Conservation (phyloP, 306 rosid genomes). For the Ormosia semicastrata region DNA sequence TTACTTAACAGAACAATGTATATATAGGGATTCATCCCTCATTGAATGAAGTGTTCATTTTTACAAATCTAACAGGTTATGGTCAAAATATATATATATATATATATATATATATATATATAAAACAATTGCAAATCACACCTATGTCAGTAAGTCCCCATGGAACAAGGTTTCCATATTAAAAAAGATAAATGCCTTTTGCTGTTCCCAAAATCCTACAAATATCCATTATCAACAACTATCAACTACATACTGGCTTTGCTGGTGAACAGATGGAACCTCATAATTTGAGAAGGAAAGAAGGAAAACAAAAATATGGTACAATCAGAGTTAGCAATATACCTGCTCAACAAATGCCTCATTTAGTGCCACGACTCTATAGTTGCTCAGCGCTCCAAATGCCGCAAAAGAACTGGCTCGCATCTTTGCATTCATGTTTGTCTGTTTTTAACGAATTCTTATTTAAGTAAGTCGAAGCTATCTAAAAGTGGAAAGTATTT, state of each 20-base stretch:
- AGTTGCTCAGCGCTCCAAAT: conserved; percentile 81
- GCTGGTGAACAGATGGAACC: conserved; percentile 8
- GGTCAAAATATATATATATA: too few species aligned
- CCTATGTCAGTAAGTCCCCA: background rate
- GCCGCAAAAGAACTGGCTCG: conserved; percentile 91
- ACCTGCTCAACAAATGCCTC: conserved; percentile 97
- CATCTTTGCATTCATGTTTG: conserved; percentile 68
- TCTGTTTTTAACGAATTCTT: conserved; percentile 41
- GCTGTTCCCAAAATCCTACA: background rate
- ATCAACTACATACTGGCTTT: background rate
- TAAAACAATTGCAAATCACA: background rate
- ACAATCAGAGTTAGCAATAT: conserved; percentile 16
- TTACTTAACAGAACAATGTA: too few species aligned
- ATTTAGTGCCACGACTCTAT: conserved; percentile 61
- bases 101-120: too few species aligned
- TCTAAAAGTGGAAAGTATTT: background rate
- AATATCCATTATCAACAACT: conserved; percentile 2
- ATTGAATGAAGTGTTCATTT: too few species aligned
- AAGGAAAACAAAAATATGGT: background rate
- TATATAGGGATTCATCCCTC: too few species aligned
- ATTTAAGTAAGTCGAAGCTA: background rate
- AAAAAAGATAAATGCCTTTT: background rate
- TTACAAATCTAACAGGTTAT: too few species aligned
- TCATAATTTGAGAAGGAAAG: background rate
- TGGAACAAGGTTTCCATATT: background rate